These are phyloP conservation scores for Backusella parvicylindrica DNA, from an alignment of 192 early-diverging fungal species.

Conservation along the genomic window DNA sequence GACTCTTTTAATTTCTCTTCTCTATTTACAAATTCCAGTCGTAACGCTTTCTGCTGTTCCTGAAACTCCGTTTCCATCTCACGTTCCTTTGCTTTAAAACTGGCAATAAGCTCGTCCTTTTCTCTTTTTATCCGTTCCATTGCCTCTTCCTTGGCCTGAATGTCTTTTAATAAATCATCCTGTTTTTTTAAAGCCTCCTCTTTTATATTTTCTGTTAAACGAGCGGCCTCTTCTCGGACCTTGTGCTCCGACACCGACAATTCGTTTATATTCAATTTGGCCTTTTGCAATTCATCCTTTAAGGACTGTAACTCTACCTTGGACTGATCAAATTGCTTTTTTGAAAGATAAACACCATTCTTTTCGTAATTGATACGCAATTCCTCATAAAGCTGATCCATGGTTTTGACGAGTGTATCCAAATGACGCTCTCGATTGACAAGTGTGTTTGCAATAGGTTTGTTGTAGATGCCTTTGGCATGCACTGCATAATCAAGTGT, in stretches of 20 bases:
- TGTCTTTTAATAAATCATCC: background rate
- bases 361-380: conserved; percentile 71
- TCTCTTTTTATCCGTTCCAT: background rate
- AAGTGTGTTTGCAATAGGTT: conserved; percentile 70
- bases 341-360: conserved; percentile 76
- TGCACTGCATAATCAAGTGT: conserved; percentile 78
- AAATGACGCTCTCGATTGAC: conserved; percentile 84
- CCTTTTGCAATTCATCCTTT: conserved; percentile 39
- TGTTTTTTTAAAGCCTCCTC: background rate
- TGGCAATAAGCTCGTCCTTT: background rate
- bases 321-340: conserved; percentile 58
- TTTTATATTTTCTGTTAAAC: background rate
- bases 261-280: background rate
- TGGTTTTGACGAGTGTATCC: conserved; percentile 73
- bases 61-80: background rate
- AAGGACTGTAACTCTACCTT: conserved; percentile 44
- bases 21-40: background rate
- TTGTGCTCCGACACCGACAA: background rate
- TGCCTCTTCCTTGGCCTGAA: background rate
- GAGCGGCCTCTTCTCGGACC: background rate
- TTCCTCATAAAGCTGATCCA: conserved; percentile 78
- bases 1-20: background rate
- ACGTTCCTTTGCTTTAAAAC: background rate
- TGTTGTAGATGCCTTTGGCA: conserved; percentile 77
- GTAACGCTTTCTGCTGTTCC: background rate